Evolutionary conservation across 768 basidiomycete genomes (phyloP), one percentile per base, ranked within the genome.

Genomic region (Suillus brevipes): DNA sequence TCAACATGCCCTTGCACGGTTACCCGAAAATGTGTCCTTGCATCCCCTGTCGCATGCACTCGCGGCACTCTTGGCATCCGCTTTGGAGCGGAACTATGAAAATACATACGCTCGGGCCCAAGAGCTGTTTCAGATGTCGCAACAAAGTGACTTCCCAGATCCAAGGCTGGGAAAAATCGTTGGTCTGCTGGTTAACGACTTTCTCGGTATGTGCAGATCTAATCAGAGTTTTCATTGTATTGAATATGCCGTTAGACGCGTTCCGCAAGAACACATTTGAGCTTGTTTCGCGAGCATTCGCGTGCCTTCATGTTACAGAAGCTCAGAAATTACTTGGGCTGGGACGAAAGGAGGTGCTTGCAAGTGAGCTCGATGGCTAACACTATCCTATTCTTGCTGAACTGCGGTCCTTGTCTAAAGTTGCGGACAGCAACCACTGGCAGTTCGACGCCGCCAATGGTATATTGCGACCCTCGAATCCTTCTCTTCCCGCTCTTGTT

Each of bases 241-340:
- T 20, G 14, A 58, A 14, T 16, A 59, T n/a, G 23, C 52, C 58
- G 20, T 47, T 65, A 92, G 90, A 84, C 4, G 72, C 79, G 10
- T 91, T 91, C 76, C 86, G 88, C 52, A 70, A 71, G 63, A 81
- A 85, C 65, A 87, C 87, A 0, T 82, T 89, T 66, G 69, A 70
- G 1, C 78, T 91, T 10, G 69, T 91, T 25, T 82, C 86, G 10
- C 84, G 81, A 69, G 88, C 88, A n/a, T 91, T 90, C 74, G 82
- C 84, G 3, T 86, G 87, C 2, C 75, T 92, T 28, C 83, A 85
- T 14, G 65, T 87, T 13, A 63, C 81, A 3, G 78, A 87, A 4
- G 87, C 85, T 14, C 82, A 85, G 67, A 74, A 67, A 34, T 91
- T 90, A 71, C 79, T 91, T 49, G 87, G 87, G 28, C 74, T 86